Percentiles rank a stretch among this genome's conserved stretches.
Conservation (phyloP, 148 eudicot species). For the Fagopyrum esculentum region DNA sequence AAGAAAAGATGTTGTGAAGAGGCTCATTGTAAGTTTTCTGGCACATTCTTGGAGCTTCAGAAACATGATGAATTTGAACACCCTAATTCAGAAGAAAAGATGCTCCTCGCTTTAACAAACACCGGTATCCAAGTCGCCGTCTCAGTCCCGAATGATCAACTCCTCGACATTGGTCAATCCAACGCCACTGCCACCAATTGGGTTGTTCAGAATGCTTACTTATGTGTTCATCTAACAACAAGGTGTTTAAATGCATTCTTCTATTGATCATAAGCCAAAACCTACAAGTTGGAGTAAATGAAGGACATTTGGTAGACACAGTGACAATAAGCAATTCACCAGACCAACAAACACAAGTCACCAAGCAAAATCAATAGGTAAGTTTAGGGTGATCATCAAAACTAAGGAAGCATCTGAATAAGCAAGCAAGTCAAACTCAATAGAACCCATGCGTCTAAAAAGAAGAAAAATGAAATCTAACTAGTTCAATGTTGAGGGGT, state of each 20-base stretch:
- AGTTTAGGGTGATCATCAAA: neutral
- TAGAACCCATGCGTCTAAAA: neutral
- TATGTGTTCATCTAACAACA: too few species aligned
- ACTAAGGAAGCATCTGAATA: neutral
- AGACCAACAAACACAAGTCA: neutral
- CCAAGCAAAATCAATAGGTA: neutral
- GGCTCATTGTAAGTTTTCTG: slow-evolving; percentile 52
- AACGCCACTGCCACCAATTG: too few species aligned
- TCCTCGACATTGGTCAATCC: too few species aligned
- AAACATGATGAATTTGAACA: slow-evolving; percentile 76
- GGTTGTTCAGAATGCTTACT: too few species aligned
- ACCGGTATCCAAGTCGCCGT: too few species aligned
- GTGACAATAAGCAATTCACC: neutral
- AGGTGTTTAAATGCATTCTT: too few species aligned
- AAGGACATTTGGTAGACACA: neutral
- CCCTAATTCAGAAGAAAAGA: slow-evolving; percentile 39
- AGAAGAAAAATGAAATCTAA: neutral
- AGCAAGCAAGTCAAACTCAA: neutral
- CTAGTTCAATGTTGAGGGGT: too few species aligned
- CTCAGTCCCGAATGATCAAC: too few species aligned
- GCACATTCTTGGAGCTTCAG: slow-evolving; percentile 67
- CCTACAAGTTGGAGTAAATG: too few species aligned
- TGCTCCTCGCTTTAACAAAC: too few species aligned
- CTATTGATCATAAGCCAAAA: too few species aligned
- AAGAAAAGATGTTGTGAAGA: slow-evolving; percentile 74